A percentile compares a stretch with the other conserved stretches of the same genome.
phyloP scores from a whole-genome alignment of 352 stramenopile genomes.

The Globisporangium acanthophoron region DNA sequence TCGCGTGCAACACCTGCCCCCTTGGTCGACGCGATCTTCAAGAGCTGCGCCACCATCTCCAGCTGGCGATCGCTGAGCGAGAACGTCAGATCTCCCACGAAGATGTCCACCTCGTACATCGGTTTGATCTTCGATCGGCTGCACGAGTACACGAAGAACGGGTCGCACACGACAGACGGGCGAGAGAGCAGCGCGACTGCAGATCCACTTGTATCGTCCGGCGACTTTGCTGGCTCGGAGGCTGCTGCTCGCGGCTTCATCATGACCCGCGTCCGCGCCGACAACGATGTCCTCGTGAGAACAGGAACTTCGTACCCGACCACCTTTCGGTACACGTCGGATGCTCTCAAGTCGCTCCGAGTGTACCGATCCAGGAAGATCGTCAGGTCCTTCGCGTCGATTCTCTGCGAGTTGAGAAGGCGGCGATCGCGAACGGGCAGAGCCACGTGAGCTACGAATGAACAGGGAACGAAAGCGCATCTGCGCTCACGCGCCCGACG shows the following conservation, averaged over 20 bases:
- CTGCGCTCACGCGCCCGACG: neutral
- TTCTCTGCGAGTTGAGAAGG: slow-evolving; percentile 17
- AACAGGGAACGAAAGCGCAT: neutral
- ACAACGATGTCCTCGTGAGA: slow-evolving; percentile 61
- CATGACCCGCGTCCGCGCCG: slow-evolving; percentile 44
- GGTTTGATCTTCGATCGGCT: slow-evolving; percentile 29
- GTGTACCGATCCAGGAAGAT: slow-evolving; percentile 85
- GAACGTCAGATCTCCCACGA: slow-evolving; percentile 64
- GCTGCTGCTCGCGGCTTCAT: slow-evolving; percentile 28
- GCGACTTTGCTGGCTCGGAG: too few species aligned
- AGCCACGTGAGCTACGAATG: neutral
- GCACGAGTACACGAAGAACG: slow-evolving; percentile 67
- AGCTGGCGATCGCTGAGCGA: slow-evolving; percentile 81
- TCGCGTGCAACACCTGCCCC: slow-evolving; percentile 3
- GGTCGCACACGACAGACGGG: slow-evolving; percentile 49
- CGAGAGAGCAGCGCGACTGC: slow-evolving; percentile 17
- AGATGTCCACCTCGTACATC: slow-evolving; percentile 67
- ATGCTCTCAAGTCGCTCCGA: slow-evolving; percentile 19
- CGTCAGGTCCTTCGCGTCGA: slow-evolving; percentile 75
- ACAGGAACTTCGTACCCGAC: slow-evolving; percentile 79
- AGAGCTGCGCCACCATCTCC: slow-evolving; percentile 70
- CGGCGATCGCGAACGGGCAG: neutral
- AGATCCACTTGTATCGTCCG: neutral
- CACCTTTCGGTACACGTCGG: slow-evolving; percentile 56
- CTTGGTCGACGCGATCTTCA: slow-evolving; percentile 32